Conservation (phyloP, 768 basidiomycete genomes). For the Russula sp. region DNA sequence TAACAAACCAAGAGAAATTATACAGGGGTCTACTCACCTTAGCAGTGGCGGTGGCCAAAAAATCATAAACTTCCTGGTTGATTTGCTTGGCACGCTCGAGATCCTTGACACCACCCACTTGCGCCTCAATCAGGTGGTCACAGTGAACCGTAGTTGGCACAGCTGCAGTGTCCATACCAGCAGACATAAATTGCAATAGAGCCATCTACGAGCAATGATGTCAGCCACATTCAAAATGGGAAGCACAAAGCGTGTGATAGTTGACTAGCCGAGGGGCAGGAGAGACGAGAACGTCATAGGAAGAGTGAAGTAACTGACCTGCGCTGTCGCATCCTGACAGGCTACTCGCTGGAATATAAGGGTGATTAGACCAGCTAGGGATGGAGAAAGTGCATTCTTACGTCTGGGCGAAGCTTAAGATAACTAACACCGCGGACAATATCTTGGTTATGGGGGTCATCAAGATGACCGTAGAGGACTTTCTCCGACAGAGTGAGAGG, state of each 20-base stretch:
- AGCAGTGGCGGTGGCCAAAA: conserved; percentile 93
- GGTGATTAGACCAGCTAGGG: conserved; percentile 11
- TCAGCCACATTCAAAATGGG: conserved; percentile 6
- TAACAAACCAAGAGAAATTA: conserved; percentile 2
- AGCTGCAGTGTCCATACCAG: conserved; percentile 95
- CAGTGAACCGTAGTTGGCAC: conserved; percentile 99
- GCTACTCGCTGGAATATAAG: conserved; percentile 59
- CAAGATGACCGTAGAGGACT: conserved; percentile 96
- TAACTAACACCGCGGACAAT: conserved; percentile 90
- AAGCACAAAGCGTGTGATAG: background rate
- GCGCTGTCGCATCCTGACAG: conserved; percentile 87
- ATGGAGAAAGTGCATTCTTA: conserved; percentile 39
- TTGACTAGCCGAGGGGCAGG: background rate
- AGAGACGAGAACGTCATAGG: background rate
- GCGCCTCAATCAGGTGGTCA: conserved; percentile 98
- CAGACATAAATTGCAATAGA: conserved; percentile 99
- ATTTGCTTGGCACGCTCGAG: conserved; percentile 84
- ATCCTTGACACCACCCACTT: conserved; percentile 90
- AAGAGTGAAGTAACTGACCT: conserved; percentile 31
- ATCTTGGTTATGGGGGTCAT: conserved; percentile 87
- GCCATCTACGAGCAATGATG: conserved; percentile 67
- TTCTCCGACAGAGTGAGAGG: conserved; percentile 94
- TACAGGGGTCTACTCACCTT: conserved; percentile 45
- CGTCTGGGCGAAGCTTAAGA: conserved; percentile 96
- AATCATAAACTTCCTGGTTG: conserved; percentile 99